phyloP scores from a whole-genome alignment of 73 alveolate genomes.

The Urostyla sp. region DNA sequence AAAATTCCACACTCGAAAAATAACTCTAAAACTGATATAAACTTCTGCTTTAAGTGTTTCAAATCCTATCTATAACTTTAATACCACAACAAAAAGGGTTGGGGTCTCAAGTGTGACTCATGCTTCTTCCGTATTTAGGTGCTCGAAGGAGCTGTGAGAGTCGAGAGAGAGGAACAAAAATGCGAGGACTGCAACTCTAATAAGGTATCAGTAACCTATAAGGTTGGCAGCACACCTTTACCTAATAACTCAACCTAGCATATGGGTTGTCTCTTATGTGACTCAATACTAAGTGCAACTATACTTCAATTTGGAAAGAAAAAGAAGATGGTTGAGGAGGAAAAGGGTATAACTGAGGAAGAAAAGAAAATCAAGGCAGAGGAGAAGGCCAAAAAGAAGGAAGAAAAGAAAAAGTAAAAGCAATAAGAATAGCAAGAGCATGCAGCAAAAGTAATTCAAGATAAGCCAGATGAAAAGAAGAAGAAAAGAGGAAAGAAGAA shows the following conservation, averaged over 20 bases:
- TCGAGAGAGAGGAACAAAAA: conserved; percentile 68
- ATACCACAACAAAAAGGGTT: conserved; percentile 73
- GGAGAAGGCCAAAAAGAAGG: conserved; percentile 15
- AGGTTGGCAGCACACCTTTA: conserved; percentile 84
- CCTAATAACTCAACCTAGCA: conserved; percentile 75
- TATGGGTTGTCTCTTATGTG: conserved; percentile 87
- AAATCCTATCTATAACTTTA: conserved; percentile 78
- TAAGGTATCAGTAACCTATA: conserved; percentile 66
- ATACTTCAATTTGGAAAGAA: conserved; percentile 2
- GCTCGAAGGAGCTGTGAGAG: conserved; percentile 74
- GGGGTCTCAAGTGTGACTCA: conserved; percentile 77
- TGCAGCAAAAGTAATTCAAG: not conserved
- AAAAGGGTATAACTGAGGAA: conserved; percentile 31
- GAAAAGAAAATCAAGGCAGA: conserved; percentile 19
- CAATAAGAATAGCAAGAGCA: not conserved
- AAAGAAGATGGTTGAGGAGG: conserved; percentile 48
- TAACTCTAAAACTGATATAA: conserved; percentile 59
- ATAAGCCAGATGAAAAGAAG: not conserved
- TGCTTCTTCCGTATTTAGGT: conserved; percentile 72
- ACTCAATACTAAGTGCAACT: conserved; percentile 61
- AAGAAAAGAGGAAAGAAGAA: conserved; percentile 24
- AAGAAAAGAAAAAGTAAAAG: conserved; percentile 22
- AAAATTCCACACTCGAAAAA: too few relatives aligned
- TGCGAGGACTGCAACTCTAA: conserved; percentile 78
- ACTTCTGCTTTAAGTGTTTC: conserved; percentile 82